phyloP scores from a whole-genome alignment of 768 basidiomycete genomes.

The Chlorophyllum brunneum region DNA sequence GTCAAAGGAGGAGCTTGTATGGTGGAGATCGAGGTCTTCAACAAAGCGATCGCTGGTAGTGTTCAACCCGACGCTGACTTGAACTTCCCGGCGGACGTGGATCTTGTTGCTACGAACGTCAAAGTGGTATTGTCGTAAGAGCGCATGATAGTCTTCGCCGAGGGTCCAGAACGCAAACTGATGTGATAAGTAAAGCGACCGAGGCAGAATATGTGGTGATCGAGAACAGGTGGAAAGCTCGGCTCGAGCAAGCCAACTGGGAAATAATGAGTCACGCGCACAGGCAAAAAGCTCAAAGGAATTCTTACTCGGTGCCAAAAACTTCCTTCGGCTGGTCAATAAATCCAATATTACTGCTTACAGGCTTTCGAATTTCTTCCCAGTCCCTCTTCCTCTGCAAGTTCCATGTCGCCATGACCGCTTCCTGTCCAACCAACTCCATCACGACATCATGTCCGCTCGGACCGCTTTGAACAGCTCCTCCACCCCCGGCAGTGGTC shows the following conservation, averaged over 20 bases:
- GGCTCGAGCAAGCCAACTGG: slow-evolving; percentile 70
- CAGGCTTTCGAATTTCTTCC: slow-evolving; percentile 44
- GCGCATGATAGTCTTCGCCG: slow-evolving; percentile 74
- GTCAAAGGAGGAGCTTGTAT: slow-evolving; percentile 60
- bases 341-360: slow-evolving; percentile 13
- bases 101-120: slow-evolving; percentile 56
- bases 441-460: no score
- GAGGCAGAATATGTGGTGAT: slow-evolving; percentile 57
- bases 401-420: slow-evolving; percentile 59
- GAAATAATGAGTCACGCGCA: slow-evolving; percentile 12
- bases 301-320: slow-evolving; percentile 32
- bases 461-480: no score
- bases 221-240: slow-evolving; percentile 75
- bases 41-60: slow-evolving; percentile 43
- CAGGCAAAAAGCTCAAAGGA: slow-evolving; percentile 8
- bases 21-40: slow-evolving; percentile 34
- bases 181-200: slow-evolving; percentile 77
- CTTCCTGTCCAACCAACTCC: slow-evolving; percentile 15
- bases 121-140: slow-evolving; percentile 62
- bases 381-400: slow-evolving; percentile 48
- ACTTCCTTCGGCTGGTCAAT: slow-evolving; percentile 4
- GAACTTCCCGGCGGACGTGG: slow-evolving; percentile 67
- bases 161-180: slow-evolving; percentile 81
- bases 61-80: slow-evolving; percentile 19
- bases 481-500: slow-evolving; percentile 13